phyloP scores from a whole-genome alignment of 768 basidiomycete genomes.

The Rhizopogon roseolus region DNA sequence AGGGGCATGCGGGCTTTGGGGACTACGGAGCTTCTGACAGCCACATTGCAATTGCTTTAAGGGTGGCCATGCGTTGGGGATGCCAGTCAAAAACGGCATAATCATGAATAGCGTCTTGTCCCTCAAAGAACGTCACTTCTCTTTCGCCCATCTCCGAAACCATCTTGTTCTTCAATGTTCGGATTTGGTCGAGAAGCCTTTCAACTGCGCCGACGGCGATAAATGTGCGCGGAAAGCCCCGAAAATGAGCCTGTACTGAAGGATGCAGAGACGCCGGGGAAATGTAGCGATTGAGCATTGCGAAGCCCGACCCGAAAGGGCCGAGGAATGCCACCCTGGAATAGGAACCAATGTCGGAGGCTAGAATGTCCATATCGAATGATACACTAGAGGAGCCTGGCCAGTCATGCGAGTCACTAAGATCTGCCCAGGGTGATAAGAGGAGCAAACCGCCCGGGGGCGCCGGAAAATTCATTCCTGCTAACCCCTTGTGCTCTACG shows the following conservation, averaged over 20 bases:
- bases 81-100: constrained; percentile 47
- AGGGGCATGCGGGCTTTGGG: too few species aligned
- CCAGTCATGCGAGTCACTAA: constrained; percentile 32
- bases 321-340: constrained; percentile 42
- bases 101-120: constrained; percentile 50
- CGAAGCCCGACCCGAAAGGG: constrained; percentile 40
- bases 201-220: constrained; percentile 56
- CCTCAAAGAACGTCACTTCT: constrained; percentile 45
- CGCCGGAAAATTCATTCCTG: constrained; percentile 12
- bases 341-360: constrained; percentile 20
- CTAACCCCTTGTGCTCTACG: constrained; percentile 42
- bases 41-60: constrained; percentile 49
- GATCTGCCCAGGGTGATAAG: constrained; percentile 53
- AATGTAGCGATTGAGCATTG: constrained; percentile 46
- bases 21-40: background rate
- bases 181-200: constrained; percentile 48
- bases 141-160: constrained; percentile 41
- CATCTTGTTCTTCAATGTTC: constrained; percentile 44
- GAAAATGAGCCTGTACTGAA: constrained; percentile 36
- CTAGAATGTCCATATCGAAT: constrained; percentile 26
- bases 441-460: constrained; percentile 47
- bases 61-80: constrained; percentile 45
- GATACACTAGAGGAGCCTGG: constrained; percentile 34
- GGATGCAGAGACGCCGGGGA: constrained; percentile 51
- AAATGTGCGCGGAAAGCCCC: constrained; percentile 57